Evolutionary conservation across 176 grass and related monocot genomes (phyloP).

Genomic region (Chloris gayana): DNA sequence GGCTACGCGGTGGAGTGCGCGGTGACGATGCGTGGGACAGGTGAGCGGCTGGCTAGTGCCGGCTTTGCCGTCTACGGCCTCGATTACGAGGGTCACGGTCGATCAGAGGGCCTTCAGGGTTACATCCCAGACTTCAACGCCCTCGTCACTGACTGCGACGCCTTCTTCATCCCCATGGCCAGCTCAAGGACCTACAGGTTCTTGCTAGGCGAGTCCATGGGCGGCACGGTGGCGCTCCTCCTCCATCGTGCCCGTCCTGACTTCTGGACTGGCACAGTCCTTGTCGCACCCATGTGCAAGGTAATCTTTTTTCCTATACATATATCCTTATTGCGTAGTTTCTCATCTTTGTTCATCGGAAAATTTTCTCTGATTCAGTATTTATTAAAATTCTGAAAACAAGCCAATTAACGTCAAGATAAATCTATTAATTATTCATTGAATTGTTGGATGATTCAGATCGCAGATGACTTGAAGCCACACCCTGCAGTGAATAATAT

Average conservation of each 20-base stretch:
- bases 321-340: no score
- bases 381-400: no score
- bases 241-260: neutral
- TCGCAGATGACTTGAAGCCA: conserved; percentile 70
- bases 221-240: neutral
- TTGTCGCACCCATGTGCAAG: conserved; percentile 62
- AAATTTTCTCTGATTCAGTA: no score
- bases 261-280: neutral
- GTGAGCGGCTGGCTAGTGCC: neutral
- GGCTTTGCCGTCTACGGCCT: neutral
- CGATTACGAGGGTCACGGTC: neutral
- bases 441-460: neutral
- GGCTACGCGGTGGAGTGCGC: conserved; percentile 58
- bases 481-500: conserved; percentile 47
- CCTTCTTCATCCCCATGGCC: neutral
- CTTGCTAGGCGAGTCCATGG: neutral
- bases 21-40: neutral
- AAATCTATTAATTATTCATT: no score
- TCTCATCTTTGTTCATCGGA: no score
- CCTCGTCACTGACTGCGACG: neutral
- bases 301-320: no score
- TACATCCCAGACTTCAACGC: neutral
- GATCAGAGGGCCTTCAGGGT: neutral
- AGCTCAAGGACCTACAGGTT: conserved; percentile 42
- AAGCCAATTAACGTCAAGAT: no score